phyloP scores from a whole-genome alignment of 2,329 filamentous ascomycete species.

The Curvularia verruculosa region DNA sequence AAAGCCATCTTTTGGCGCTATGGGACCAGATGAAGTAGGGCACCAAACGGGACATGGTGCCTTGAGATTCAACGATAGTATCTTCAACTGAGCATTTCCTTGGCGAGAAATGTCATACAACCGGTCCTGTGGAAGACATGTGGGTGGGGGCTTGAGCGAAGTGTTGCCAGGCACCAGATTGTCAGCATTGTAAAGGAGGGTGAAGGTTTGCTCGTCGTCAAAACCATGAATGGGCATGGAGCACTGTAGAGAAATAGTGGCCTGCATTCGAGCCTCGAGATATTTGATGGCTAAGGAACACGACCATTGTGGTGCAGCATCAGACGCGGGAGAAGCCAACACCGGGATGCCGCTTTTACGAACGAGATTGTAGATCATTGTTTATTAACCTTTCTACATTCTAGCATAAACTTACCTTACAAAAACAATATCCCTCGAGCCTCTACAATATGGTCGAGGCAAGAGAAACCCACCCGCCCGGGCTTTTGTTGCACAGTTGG shows the following conservation, averaged over 20 bases:
- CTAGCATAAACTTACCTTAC: constrained; percentile 19
- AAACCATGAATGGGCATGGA: constrained; percentile 13
- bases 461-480: constrained; percentile 23
- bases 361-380: constrained; percentile 10
- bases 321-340: constrained; percentile 12
- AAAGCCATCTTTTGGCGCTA: constrained; percentile 10
- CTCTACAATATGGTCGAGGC: neutral
- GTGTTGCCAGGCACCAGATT: constrained; percentile 19
- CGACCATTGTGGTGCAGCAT: constrained; percentile 14
- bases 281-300: constrained; percentile 19
- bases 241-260: constrained; percentile 20
- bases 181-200: constrained; percentile 27
- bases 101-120: constrained; percentile 17
- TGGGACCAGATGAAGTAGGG: neutral
- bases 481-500: constrained; percentile 18
- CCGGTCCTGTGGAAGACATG: constrained; percentile 4
- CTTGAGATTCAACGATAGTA: constrained; percentile 10
- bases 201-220: constrained; percentile 19
- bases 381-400: constrained; percentile 15
- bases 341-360: constrained; percentile 19
- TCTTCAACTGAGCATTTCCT: constrained; percentile 19
- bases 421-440: constrained; percentile 11
- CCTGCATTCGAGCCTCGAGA: constrained; percentile 14
- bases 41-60: constrained; percentile 20
- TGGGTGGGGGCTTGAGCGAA: constrained; percentile 7